Percentiles rank a stretch among this genome's conserved stretches.
These are phyloP conservation scores for Eurotiales sp. DNA, from an alignment of 2,329 filamentous ascomycete genomes.

Conservation along the genomic window DNA sequence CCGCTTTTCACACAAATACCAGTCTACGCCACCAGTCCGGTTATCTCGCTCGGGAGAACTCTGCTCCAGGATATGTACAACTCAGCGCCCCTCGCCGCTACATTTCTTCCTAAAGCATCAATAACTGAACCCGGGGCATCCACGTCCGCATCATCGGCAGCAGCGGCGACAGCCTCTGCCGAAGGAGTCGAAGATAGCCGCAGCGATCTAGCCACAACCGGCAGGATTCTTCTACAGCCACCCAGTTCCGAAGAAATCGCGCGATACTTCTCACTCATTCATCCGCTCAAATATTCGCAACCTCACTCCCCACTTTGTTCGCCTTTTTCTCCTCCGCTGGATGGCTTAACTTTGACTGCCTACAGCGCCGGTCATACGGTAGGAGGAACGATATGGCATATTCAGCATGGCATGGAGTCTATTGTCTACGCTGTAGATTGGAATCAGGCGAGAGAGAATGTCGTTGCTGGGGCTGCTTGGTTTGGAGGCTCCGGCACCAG, in stretches of 20 bases:
- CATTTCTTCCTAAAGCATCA: slow-evolving; percentile 69
- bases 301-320: slow-evolving; percentile 86
- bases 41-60: slow-evolving; percentile 88
- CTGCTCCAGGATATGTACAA: slow-evolving; percentile 88
- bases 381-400: slow-evolving; percentile 97
- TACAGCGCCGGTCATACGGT: slow-evolving; percentile 96
- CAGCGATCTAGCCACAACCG: slow-evolving; percentile 24
- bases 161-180: slow-evolving; percentile 28
- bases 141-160: slow-evolving; percentile 38
- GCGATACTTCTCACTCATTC: slow-evolving; percentile 84
- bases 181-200: slow-evolving; percentile 29
- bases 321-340: slow-evolving; percentile 81
- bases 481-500: slow-evolving; percentile 75
- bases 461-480: slow-evolving; percentile 90
- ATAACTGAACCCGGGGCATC: slow-evolving; percentile 57
- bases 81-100: slow-evolving; percentile 82
- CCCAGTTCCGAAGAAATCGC: slow-evolving; percentile 87
- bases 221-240: slow-evolving; percentile 57
- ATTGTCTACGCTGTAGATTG: slow-evolving; percentile 97
- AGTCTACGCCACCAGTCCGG: slow-evolving; percentile 88
- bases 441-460: slow-evolving; percentile 96
- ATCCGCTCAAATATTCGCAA: slow-evolving; percentile 93
- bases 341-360: slow-evolving; percentile 89
- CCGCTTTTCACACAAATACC: slow-evolving; percentile 88
- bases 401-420: slow-evolving; percentile 92